Evolutionary conservation across 1,139 yeast genomes (phyloP), one percentile per base, ranked within the genome.

Genomic region (Magnusiomyces ingens): DNA sequence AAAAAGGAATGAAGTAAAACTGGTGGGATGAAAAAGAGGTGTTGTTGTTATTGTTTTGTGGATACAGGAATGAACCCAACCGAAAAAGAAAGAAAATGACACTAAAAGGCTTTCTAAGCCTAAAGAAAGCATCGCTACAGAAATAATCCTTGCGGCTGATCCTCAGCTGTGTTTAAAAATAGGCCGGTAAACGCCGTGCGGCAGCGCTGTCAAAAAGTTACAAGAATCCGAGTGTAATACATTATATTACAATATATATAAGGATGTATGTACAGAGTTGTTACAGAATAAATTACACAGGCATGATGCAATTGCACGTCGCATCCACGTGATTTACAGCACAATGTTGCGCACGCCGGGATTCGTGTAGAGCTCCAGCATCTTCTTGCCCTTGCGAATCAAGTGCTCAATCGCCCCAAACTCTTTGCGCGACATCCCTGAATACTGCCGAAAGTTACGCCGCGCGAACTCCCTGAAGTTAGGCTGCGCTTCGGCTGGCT

Each of bases 371-470:
- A 84, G 78, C 59, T 89, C 95, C 56, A 79, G 74, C 64, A 85
- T 76, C 64, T 84, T 79, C 58, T 79, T 75, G 1, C 98, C 99
- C 11, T 79, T 78, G 54, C 99, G 74, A 42, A 93, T 68, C 48
- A 93, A 73, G 70, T 90, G 93, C 67, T 93, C 99, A 50, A 93
- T 82, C 1, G 96, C 87, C 40, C 84, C 76, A 66, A 91, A 91
- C 64, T 88, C 96, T 63, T 88, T 84, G 65, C 87, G 82, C 37
- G 86, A 81, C 15, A 91, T 68, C 36, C 68, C 62, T 49, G 74
- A 71, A 66, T 83, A 75, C 62, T 81, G 80, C n/a, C 67, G 72
- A 66, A 93, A 93, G 65, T 88, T 95, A 12, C 63, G 66, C 48
- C 84, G 75, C 8, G 78, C 66, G 61, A 70, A 78, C 2, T 48